These are phyloP conservation scores for Tetradesmus lagerheimii DNA, from an alignment of 139 green algal species.

Conservation along the genomic window DNA sequence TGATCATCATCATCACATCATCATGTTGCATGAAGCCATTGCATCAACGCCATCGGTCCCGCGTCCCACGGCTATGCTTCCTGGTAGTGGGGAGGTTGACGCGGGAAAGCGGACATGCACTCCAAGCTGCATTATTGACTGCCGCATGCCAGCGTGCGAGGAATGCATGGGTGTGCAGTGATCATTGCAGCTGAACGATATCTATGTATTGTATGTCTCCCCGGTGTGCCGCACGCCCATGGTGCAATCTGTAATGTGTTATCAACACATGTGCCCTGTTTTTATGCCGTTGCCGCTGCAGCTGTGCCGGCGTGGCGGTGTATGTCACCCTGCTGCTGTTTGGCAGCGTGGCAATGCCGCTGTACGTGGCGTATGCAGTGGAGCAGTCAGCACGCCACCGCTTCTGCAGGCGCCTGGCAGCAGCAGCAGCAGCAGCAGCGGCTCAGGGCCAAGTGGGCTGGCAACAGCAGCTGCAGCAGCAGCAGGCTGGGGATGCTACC, in stretches of 20 bases:
- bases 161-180: too few relatives aligned
- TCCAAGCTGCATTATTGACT: too few relatives aligned
- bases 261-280: not conserved
- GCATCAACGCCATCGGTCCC: not conserved
- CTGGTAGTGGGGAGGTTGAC: too few relatives aligned
- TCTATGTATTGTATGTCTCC: too few relatives aligned
- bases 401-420: constrained; percentile 2
- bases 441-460: not conserved
- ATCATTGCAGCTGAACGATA: too few relatives aligned
- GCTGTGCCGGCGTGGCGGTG: not conserved
- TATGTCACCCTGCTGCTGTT: not conserved
- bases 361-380: not conserved
- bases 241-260: too few relatives aligned
- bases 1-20: not conserved
- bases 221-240: too few relatives aligned
- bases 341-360: not conserved
- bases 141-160: too few relatives aligned
- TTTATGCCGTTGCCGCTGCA: not conserved
- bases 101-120: too few relatives aligned
- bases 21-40: not conserved
- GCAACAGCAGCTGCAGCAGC: not conserved
- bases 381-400: not conserved
- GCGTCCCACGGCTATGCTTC: too few relatives aligned
- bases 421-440: not conserved
- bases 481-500: not conserved